phyloP scores from a whole-genome alignment of 129 eudicot species.

The Sambucus nigra region DNA sequence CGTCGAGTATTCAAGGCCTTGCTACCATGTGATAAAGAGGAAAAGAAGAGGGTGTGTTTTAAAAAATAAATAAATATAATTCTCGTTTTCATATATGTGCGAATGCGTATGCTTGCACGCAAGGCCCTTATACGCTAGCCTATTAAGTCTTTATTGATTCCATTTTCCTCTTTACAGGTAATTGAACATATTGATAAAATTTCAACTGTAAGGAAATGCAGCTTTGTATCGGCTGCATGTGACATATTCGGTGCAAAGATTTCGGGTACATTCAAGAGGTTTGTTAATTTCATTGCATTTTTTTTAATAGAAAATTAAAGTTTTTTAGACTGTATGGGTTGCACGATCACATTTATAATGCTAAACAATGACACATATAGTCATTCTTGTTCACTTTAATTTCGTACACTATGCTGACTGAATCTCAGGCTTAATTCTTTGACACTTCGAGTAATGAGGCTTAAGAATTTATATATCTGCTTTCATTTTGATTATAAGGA shows the following conservation, averaged over 20 bases:
- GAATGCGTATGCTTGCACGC: neutral
- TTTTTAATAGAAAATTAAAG: neutral
- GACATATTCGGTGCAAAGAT: conserved; percentile 83
- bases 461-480: neutral
- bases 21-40: conserved; percentile 74
- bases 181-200: conserved; percentile 85
- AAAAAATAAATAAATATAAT: neutral
- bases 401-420: neutral
- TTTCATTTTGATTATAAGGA: too few relatives aligned
- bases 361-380: neutral
- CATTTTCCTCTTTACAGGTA: conserved; percentile 38
- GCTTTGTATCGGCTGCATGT: conserved; percentile 79
- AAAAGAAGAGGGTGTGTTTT: conserved; percentile 57
- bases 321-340: neutral
- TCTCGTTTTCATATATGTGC: neutral
- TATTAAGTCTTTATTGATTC: neutral
- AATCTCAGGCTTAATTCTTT: neutral
- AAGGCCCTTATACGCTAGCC: neutral
- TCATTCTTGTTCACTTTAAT: neutral
- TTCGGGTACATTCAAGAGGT: conserved; percentile 96
- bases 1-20: conserved; percentile 77
- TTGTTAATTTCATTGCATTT: conserved; percentile 9
- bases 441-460: too few relatives aligned
- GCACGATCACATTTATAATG: too few relatives aligned
- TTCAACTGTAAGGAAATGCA: conserved; percentile 63